Percentiles rank a stretch among this genome's conserved stretches.
These are phyloP conservation scores for Ogataea hybrid DNA, from an alignment of 1,139 yeast species.

Conservation along the genomic window DNA sequence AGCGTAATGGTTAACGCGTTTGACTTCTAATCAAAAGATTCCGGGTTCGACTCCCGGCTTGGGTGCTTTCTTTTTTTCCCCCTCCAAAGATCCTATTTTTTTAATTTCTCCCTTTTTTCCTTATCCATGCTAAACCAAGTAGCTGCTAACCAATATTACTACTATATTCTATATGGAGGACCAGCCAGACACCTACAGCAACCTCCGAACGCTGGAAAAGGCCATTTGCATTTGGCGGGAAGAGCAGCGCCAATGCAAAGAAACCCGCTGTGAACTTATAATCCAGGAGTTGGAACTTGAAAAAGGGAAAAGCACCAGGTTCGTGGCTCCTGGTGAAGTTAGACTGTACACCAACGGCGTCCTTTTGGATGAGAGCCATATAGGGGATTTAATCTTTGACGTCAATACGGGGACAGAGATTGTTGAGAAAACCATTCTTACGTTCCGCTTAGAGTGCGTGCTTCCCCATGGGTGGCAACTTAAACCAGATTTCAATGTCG, in stretches of 20 bases:
- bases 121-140: no score
- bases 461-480: constrained; percentile 12
- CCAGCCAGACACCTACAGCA: constrained; percentile 6
- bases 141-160: no score
- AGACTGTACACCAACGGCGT: constrained; percentile 5
- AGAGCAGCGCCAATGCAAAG: constrained; percentile 5
- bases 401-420: constrained; percentile 6
- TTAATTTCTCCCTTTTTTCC: no score
- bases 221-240: constrained; percentile 13
- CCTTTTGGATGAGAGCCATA: constrained; percentile 5
- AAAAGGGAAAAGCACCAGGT: constrained; percentile 2
- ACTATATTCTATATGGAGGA: constrained; percentile 1
- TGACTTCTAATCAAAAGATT: no score
- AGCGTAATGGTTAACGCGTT: no score
- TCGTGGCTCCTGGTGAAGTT: constrained; percentile 6
- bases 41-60: no score
- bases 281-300: constrained; percentile 9
- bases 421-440: constrained; percentile 4
- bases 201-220: constrained; percentile 11
- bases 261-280: constrained; percentile 3
- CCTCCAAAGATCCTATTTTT: no score
- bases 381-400: constrained; percentile 8
- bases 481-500: constrained; percentile 6
- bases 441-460: constrained; percentile 8
- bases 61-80: no score